phyloP scores from a whole-genome alignment of 768 basidiomycete species.

The Lanmaoa rubissima region DNA sequence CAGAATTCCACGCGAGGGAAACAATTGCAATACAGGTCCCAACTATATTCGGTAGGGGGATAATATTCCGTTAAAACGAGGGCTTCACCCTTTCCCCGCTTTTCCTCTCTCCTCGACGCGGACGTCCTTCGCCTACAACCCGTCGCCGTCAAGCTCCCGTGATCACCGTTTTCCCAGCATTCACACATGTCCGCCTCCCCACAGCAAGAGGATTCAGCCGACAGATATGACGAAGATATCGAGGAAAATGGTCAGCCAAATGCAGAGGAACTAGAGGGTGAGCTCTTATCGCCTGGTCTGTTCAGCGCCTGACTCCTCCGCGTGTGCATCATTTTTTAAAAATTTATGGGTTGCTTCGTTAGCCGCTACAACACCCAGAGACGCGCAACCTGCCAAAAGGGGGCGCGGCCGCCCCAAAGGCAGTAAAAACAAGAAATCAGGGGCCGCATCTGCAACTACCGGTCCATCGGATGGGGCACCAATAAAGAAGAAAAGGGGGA shows the following conservation, averaged over 20 bases:
- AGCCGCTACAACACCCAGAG: conserved; percentile 41
- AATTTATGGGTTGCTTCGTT: conserved; percentile 22
- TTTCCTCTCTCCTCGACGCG: conserved; percentile 47
- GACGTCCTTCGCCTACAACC: conserved; percentile 24
- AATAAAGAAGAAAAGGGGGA: conserved; percentile 46
- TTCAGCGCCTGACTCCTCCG: conserved; percentile 12
- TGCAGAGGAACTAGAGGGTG: conserved; percentile 32
- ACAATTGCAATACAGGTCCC: conserved; percentile 58
- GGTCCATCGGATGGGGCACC: conserved; percentile 28
- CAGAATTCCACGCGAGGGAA: conserved; percentile 63
- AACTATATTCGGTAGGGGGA: conserved; percentile 70
- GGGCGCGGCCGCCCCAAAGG: conserved; percentile 89
- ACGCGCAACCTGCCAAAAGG: conserved; percentile 55
- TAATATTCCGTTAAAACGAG: conserved; percentile 76
- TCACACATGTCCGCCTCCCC: conserved; percentile 62
- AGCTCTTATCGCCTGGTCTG: conserved; percentile 15
- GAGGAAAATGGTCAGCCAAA: conserved; percentile 47
- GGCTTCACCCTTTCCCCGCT: conserved; percentile 62
- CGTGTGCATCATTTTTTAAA: conserved; percentile 16
- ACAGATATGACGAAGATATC: conserved; percentile 61
- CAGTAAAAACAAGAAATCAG: conserved; percentile 69
- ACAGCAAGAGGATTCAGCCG: conserved; percentile 50
- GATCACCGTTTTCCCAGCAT: conserved; percentile 20
- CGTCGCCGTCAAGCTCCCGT: conserved; percentile 24
- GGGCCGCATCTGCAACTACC: conserved; percentile 32